Evolutionary conservation across 371 early-diverging fungal species (phyloP).

Genomic region (Syncephalastrum monosporum): DNA sequence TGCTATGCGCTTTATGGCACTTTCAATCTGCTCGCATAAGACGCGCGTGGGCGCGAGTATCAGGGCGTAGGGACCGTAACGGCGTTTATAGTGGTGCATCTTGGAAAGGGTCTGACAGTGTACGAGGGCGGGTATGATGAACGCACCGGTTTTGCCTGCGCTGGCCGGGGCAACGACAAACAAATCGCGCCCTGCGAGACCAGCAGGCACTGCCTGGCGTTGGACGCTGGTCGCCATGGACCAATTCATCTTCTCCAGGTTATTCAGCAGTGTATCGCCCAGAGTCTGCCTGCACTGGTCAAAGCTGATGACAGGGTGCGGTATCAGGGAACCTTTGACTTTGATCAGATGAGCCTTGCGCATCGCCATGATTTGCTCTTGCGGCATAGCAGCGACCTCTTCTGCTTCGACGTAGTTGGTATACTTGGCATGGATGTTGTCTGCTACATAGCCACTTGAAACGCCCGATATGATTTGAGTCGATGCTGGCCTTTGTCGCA

Average conservation of each 20-base stretch:
- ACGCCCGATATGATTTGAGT: too few relatives aligned
- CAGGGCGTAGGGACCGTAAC: constrained; percentile 53
- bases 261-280: constrained; percentile 35
- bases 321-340: constrained; percentile 46
- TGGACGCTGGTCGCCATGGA: constrained; percentile 57
- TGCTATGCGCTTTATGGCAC: constrained; percentile 39
- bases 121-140: constrained; percentile 50
- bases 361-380: constrained; percentile 31
- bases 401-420: constrained; percentile 53
- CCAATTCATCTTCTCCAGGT: constrained; percentile 43
- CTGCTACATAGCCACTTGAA: constrained; percentile 23
- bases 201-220: constrained; percentile 67
- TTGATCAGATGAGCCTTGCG: constrained; percentile 41
- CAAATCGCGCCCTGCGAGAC: constrained; percentile 67
- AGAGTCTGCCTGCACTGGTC: constrained; percentile 42
- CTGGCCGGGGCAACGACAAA: constrained; percentile 69
- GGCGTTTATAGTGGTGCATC: constrained; percentile 29
- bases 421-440: constrained; percentile 43
- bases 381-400: constrained; percentile 26
- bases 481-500: constrained; percentile 6
- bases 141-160: constrained; percentile 62
- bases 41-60: constrained; percentile 63
- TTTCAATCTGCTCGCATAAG: constrained; percentile 54
- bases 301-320: constrained; percentile 51
- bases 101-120: constrained; percentile 52